Evolutionary conservation across 495 filamentous ascomycete species (phyloP).

Genomic region (Annulohypoxylon maeteangense): DNA sequence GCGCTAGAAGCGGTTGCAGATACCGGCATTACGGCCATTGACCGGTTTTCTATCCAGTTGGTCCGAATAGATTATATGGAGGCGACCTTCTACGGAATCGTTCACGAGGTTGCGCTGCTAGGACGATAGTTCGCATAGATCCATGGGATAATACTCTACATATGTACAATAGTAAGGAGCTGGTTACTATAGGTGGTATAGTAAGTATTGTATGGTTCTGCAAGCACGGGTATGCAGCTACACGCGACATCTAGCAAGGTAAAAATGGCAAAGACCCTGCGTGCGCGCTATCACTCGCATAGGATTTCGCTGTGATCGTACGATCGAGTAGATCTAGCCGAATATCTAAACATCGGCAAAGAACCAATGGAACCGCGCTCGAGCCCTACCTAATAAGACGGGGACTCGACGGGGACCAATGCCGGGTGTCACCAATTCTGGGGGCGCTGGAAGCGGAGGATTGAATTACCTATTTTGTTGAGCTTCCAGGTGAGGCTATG

Average conservation of each 20-base stretch:
- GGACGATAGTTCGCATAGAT: slow-evolving; percentile 7
- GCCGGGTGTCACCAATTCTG: slow-evolving; percentile 20
- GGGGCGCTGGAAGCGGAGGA: slow-evolving; percentile 16
- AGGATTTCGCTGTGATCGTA: slow-evolving; percentile 34
- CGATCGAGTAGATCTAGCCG: slow-evolving; percentile 42
- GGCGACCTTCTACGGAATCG: slow-evolving; percentile 2
- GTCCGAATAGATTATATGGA: slow-evolving; percentile 6
- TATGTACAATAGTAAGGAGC: slow-evolving; percentile 5
- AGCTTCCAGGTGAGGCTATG: slow-evolving; percentile 5
- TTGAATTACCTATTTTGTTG: slow-evolving; percentile 19
- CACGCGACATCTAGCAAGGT: slow-evolving; percentile 4
- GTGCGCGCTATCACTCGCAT: slow-evolving; percentile 31
- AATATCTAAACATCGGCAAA: slow-evolving; percentile 23
- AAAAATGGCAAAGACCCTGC: slow-evolving; percentile 29
- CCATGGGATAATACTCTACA: neutral
- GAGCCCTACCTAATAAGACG: slow-evolving; percentile 34
- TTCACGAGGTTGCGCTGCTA: slow-evolving; percentile 20
- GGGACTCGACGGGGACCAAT: slow-evolving; percentile 18
- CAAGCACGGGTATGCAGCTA: slow-evolving; percentile 32
- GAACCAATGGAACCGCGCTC: slow-evolving; percentile 26
- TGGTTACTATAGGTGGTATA: slow-evolving; percentile 18
- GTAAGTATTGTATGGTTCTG: slow-evolving; percentile 22
- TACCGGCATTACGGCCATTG: slow-evolving; percentile 27
- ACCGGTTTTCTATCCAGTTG: slow-evolving; percentile 17
- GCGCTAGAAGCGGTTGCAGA: slow-evolving; percentile 5